Conservation (phyloP, 257 asterid species). For the Solanum tarijense region DNA sequence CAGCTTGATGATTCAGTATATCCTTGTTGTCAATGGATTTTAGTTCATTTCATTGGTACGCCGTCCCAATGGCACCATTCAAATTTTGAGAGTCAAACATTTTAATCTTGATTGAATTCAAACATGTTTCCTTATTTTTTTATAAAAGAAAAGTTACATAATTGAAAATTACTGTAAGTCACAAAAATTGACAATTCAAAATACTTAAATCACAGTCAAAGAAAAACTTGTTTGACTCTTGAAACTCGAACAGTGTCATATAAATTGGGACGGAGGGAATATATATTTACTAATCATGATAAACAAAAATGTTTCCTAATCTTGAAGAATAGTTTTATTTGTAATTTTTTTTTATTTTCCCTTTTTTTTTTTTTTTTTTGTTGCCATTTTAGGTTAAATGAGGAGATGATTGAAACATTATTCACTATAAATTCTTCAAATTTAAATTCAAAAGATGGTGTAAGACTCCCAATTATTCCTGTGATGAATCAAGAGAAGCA, state of each 20-base stretch:
- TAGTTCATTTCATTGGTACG: not conserved
- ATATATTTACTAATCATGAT: not conserved
- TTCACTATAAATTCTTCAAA: slow-evolving; percentile 40
- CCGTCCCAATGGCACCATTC: not conserved
- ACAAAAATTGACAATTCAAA: not conserved
- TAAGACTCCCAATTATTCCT: slow-evolving; percentile 13
- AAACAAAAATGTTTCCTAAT: not conserved
- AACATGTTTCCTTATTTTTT: not conserved
- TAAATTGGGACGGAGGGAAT: not conserved
- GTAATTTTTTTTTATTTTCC: not conserved
- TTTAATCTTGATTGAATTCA: not conserved
- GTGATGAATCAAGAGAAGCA: slow-evolving; percentile 36
- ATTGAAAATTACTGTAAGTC: too few species aligned
- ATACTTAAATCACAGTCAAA: not conserved
- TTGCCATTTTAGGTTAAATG: slow-evolving; percentile 44
- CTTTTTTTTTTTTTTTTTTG: not conserved
- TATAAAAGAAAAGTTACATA: too few species aligned
- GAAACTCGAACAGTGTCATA: not conserved
- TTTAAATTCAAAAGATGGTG: slow-evolving; percentile 28
- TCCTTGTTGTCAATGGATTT: not conserved
- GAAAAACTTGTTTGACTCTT: not conserved
- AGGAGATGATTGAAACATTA: slow-evolving; percentile 69
- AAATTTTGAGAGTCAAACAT: not conserved
- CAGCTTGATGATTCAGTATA: not conserved
- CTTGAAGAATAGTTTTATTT: slow-evolving; percentile 1